Evolutionary conservation across 2,329 filamentous ascomycete species (phyloP), one percentile per base, ranked within the genome.

Genomic region (Colletotrichum sublineola): DNA sequence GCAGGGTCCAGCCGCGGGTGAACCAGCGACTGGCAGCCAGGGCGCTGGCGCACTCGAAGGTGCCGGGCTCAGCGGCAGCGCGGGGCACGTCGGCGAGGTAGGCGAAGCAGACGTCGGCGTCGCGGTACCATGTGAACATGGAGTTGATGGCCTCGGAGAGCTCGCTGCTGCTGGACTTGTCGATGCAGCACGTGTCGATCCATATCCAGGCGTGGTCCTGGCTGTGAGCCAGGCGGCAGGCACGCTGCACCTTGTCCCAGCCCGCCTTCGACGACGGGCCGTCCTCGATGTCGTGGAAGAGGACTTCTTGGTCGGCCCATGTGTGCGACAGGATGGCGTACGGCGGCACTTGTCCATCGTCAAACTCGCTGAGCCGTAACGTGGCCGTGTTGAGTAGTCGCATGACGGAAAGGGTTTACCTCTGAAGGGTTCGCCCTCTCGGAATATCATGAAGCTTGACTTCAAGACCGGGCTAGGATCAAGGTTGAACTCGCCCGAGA

Each of bases 181-280:
- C 79, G 63, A 83, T 74, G 36, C 81, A 81, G 76, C 81, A 81
- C 2, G 77, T 82, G 69, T 83, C 82, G 24, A 82, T 76, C 81
- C 82, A 83, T 38, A 80, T 67, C 71, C 80, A 82, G 14, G 46
- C 74, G 14, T 78, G 64, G n/a, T 75, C 75, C 46, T 78, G 78
- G 4, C 73, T 65, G 8, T 53, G 31, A 2, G 79, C 78, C 14
- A 56, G 24, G 1, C 38, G 52, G 3, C 62, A 70, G 33, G 73
- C 75, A 11, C 64, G 68, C 14, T 57, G 56, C 6, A 79, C 71
- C 42, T 79, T 80, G n/a, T 29, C 14, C 56, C 74, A 76, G 33
- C 76, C 78, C 0, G 36, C 48, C 31, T 57, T 68, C 0, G 1
- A 3, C 3, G 58, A 42, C 3, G 67, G 33, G 2, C 3, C 15